Evolutionary conservation across 345 rosid species (phyloP).

Genomic region (Erysimum cheiranthoides): DNA sequence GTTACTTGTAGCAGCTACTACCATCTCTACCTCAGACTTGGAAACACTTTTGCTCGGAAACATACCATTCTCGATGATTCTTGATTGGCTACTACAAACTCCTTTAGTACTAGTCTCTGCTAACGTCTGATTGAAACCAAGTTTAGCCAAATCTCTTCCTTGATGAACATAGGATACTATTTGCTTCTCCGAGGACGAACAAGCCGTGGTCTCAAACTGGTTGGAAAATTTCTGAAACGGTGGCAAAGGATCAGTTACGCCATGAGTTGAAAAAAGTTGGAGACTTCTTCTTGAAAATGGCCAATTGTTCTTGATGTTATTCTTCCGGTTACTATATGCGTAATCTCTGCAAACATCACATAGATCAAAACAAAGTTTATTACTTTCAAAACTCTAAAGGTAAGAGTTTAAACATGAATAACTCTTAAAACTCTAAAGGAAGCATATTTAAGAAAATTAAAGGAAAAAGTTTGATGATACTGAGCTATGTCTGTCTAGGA

Average conservation of each 20-base stretch:
- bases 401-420: not conserved
- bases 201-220: slow-evolving; percentile 46
- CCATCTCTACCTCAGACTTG: slow-evolving; percentile 57
- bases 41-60: slow-evolving; percentile 61
- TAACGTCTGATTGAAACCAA: slow-evolving; percentile 39
- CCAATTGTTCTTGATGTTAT: slow-evolving; percentile 85
- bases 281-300: slow-evolving; percentile 80
- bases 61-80: slow-evolving; percentile 60
- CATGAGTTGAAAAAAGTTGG: slow-evolving; percentile 86
- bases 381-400: slow-evolving; percentile 1
- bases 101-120: slow-evolving; percentile 52
- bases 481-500: not conserved
- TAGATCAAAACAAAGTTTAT: not conserved
- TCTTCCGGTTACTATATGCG: slow-evolving; percentile 73
- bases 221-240: slow-evolving; percentile 70
- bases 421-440: not conserved
- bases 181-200: slow-evolving; percentile 47
- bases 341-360: slow-evolving; percentile 75
- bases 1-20: slow-evolving; percentile 45
- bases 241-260: slow-evolving; percentile 85
- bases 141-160: slow-evolving; percentile 42
- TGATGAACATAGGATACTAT: slow-evolving; percentile 39
- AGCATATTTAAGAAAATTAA: not conserved
- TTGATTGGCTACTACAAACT: slow-evolving; percentile 40
- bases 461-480: not conserved